Evolutionary conservation across 805 yeast genomes (phyloP).

Genomic region (Ogataea pilisensis): DNA sequence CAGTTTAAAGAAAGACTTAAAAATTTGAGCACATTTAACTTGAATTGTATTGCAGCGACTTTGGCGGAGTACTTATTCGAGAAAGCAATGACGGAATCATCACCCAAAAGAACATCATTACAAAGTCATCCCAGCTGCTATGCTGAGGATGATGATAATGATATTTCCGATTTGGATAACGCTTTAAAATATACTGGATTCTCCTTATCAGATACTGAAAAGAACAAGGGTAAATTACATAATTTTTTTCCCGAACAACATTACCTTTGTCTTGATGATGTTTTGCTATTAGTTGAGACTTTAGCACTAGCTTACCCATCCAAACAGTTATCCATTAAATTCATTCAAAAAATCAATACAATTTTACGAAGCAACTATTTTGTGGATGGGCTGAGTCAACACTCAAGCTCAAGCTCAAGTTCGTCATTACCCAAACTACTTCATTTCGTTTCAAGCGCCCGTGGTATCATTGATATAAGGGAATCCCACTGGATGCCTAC

Average conservation of each 20-base stretch:
- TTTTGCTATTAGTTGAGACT: background rate
- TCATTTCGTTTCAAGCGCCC: background rate
- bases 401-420: background rate
- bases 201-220: too few species aligned
- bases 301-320: background rate
- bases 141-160: too few species aligned
- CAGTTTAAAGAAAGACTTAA: background rate
- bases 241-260: too few species aligned
- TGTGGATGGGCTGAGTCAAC: too few species aligned
- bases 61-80: background rate
- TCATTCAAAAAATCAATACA: background rate
- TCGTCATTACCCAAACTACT: background rate
- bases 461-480: background rate
- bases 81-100: background rate
- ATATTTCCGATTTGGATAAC: background rate
- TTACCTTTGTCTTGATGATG: too few species aligned
- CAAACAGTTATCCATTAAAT: background rate
- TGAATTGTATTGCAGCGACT: background rate
- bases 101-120: background rate
- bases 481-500: background rate
- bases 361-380: background rate
- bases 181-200: background rate
- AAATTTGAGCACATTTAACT: background rate
- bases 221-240: too few species aligned
- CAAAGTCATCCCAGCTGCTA: too few species aligned